Base-by-base conservation (phyloP, 345 rosid species). In the Trapa bicornis region DNA sequence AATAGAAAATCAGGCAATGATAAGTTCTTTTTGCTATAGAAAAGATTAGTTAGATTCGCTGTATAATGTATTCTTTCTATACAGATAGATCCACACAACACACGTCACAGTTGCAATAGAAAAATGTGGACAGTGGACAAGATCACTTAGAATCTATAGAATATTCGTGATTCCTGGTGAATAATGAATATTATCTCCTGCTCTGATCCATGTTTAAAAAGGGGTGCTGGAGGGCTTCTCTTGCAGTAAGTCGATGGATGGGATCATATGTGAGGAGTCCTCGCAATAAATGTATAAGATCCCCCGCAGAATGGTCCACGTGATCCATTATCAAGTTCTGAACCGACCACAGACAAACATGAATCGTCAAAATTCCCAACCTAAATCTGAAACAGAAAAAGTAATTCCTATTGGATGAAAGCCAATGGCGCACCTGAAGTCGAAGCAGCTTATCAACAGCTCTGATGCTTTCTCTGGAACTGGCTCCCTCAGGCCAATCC, bases 401-500 rank as follows among this genome's bases (percentile, higher is more conserved):
- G 61, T 8, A 2, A n/a, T n/a, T n/a, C 0, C 16, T 41, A 13
- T 47, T 58, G n/a, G 13, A 0, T 32, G 12, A 4, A 15, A 2
- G 3, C 32, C 15, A 2, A 33, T 12, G 29, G 45, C 43, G 71
- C 70, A 88, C 97, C 95, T 90, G 95, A 69, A 91, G 91, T 9
- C 97, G 83, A 5, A 83, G 83, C 16, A 91, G 82, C 82, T 91
- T 91, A 63, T 65, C 37, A 38, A 91, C 97, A 63, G 93, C 88
- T 73, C 81, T 86, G 17, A 87, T 83, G 65, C 96, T 91, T 0
- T 88, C 96, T 71, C 93, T 85, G 9, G 96, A 88, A 14, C 86
- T 43, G 22, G 96, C 89, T 66, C 97, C 96, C 69, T 84, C 96
- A 7, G 97, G 97, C 96, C 97, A 91, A 71, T 89, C 89, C 66